phyloP scores from a whole-genome alignment of 345 rosid species.

The Salix purpurea region DNA sequence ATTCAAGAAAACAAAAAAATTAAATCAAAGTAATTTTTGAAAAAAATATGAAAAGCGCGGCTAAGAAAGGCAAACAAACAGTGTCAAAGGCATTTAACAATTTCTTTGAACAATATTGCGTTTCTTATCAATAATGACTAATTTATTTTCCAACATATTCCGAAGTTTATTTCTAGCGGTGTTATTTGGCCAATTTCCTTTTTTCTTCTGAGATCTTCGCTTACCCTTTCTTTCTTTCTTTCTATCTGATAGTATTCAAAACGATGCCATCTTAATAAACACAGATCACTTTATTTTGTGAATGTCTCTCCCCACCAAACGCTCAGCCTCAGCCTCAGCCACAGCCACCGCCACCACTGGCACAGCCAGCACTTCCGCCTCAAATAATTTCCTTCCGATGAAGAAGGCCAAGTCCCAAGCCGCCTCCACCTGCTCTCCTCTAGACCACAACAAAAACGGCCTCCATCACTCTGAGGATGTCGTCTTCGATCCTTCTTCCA shows the following conservation, averaged over 20 bases:
- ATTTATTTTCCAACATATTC: no score
- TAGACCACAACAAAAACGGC: conserved; percentile 51
- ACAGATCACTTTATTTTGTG: conserved; percentile 23
- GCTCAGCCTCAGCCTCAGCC: conserved; percentile 41
- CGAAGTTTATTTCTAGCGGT: no score
- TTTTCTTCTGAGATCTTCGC: not conserved
- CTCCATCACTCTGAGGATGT: conserved; percentile 42
- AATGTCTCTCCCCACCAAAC: conserved; percentile 90
- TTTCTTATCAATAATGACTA: no score
- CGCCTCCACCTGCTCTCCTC: conserved; percentile 41
- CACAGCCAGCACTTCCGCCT: conserved; percentile 11
- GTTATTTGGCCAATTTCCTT: not conserved
- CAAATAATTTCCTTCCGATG: conserved; percentile 33
- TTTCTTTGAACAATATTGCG: no score
- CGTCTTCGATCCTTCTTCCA: conserved; percentile 51
- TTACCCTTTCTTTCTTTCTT: not conserved
- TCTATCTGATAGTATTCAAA: not conserved
- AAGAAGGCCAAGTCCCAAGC: conserved; percentile 75
- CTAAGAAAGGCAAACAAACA: no score
- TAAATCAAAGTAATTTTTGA: no score
- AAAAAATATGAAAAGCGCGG: no score
- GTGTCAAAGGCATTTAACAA: no score
- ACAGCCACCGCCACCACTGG: not conserved
- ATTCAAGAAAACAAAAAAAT: no score
- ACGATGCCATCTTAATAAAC: conserved; percentile 25